Evolutionary conservation across 306 rosid genomes (phyloP).

Genomic region (Trichosanthes truncata): DNA sequence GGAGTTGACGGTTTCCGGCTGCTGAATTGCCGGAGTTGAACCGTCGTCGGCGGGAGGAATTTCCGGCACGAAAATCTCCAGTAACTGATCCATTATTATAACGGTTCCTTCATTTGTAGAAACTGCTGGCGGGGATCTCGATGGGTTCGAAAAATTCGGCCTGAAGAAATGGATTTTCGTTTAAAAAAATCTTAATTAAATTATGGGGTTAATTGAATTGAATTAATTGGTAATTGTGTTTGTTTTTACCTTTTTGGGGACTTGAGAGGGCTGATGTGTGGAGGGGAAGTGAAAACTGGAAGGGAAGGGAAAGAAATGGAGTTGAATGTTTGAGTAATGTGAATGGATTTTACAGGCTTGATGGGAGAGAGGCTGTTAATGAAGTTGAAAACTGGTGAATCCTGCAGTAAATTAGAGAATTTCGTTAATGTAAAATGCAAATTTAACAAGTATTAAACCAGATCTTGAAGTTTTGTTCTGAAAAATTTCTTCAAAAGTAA

Average conservation of each 20-base stretch:
- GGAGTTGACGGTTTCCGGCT: background rate
- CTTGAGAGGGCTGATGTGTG: slow-evolving; percentile 58
- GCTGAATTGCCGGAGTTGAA: slow-evolving; percentile 25
- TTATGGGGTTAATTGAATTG: background rate
- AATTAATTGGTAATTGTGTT: background rate
- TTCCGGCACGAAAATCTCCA: slow-evolving; percentile 4
- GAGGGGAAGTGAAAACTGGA: slow-evolving; percentile 67
- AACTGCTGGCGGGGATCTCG: slow-evolving; percentile 33
- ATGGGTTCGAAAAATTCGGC: slow-evolving; percentile 31
- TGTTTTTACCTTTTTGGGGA: slow-evolving; percentile 43
- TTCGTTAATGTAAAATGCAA: background rate
- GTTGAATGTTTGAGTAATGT: slow-evolving; percentile 54
- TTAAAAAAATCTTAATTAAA: background rate
- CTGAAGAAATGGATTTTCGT: slow-evolving; percentile 23
- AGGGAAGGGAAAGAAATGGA: slow-evolving; percentile 54
- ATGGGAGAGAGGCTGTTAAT: slow-evolving; percentile 76
- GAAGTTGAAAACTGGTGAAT: slow-evolving; percentile 74
- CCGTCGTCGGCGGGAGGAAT: slow-evolving; percentile 16
- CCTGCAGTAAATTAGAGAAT: slow-evolving; percentile 38
- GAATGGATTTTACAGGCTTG: slow-evolving; percentile 56
- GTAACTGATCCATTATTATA: slow-evolving; percentile 25
- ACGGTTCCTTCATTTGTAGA: slow-evolving; percentile 26
- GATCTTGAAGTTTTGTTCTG: background rate
- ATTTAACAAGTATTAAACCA: background rate
- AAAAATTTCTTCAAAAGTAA: background rate